Conservation (phyloP, 495 filamentous ascomycete species). For the Penicillium samsonianum region DNA sequence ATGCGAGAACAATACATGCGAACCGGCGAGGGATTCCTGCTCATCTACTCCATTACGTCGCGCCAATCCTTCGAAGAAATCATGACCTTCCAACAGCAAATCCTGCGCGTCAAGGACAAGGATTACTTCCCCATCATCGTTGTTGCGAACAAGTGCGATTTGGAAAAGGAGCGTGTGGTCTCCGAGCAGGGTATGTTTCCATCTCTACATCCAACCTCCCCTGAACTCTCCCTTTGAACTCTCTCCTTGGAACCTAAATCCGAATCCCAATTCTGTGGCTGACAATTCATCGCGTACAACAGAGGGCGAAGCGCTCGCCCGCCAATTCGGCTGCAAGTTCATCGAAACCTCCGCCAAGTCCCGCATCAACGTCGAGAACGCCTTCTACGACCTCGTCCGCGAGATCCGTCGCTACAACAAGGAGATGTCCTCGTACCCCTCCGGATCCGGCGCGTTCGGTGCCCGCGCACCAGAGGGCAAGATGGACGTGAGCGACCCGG, state of each 20-base stretch:
- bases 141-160: slow-evolving; percentile 99
- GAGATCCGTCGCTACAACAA: slow-evolving; percentile 98
- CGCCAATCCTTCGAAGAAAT: slow-evolving; percentile 98
- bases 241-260: neutral
- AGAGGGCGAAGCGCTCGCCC: slow-evolving; percentile 90
- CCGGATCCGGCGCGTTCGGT: slow-evolving; percentile 62
- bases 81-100: slow-evolving; percentile 97
- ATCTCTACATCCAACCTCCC: neutral
- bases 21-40: slow-evolving; percentile 95
- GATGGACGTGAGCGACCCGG: slow-evolving; percentile 75
- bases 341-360: slow-evolving; percentile 99
- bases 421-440: slow-evolving; percentile 84
- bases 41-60: slow-evolving; percentile 98
- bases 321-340: slow-evolving; percentile 91
- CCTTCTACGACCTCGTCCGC: slow-evolving; percentile 96
- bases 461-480: slow-evolving; percentile 64
- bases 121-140: slow-evolving; percentile 99
- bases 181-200: slow-evolving; percentile 76
- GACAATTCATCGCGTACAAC: slow-evolving; percentile 23
- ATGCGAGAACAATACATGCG: slow-evolving; percentile 99
- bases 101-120: slow-evolving; percentile 97
- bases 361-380: slow-evolving; percentile 95
- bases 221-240: neutral
- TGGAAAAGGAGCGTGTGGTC: slow-evolving; percentile 88
- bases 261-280: neutral